Percentiles rank a stretch among this genome's conserved stretches.
phyloP scores from a whole-genome alignment of 306 rosid species.

The Trichosanthes truncata region DNA sequence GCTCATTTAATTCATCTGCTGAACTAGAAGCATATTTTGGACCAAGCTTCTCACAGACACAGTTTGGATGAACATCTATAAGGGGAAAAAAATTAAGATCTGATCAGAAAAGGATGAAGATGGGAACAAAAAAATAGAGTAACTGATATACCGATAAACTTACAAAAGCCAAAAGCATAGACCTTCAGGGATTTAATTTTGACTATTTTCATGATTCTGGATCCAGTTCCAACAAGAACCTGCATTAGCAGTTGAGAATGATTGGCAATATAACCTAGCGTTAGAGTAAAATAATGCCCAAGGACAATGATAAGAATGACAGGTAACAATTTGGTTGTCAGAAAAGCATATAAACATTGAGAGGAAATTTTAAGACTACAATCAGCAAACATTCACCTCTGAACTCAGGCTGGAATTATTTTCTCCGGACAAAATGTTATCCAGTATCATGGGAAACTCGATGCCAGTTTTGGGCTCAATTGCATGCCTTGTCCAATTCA shows the following conservation, averaged over 20 bases:
- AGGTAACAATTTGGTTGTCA: neutral
- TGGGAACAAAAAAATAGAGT: slow-evolving; percentile 5
- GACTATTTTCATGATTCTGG: slow-evolving; percentile 66
- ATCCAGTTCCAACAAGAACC: slow-evolving; percentile 95
- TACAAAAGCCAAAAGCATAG: slow-evolving; percentile 97
- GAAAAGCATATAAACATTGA: neutral
- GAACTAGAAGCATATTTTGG: slow-evolving; percentile 72
- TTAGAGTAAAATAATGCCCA: neutral
- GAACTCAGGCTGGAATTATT: slow-evolving; percentile 41
- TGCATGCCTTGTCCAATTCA: slow-evolving; percentile 44
- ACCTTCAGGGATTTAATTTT: slow-evolving; percentile 72
- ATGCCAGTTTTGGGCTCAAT: slow-evolving; percentile 89
- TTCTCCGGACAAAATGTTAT: slow-evolving; percentile 32
- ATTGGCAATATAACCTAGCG: neutral
- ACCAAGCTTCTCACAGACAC: slow-evolving; percentile 83
- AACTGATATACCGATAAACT: slow-evolving; percentile 29
- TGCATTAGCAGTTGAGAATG: slow-evolving; percentile 21
- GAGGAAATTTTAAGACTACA: neutral
- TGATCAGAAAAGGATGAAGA: neutral
- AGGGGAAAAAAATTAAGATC: slow-evolving; percentile 9
- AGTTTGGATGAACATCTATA: slow-evolving; percentile 70
- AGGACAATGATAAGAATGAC: neutral
- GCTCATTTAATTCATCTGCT: slow-evolving; percentile 45
- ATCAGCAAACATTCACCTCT: slow-evolving; percentile 43
- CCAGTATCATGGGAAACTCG: slow-evolving; percentile 71